Percentiles rank a stretch among this genome's conserved stretches.
Conservation (phyloP, 257 asterid species). For the Solanum chmielewskii region DNA sequence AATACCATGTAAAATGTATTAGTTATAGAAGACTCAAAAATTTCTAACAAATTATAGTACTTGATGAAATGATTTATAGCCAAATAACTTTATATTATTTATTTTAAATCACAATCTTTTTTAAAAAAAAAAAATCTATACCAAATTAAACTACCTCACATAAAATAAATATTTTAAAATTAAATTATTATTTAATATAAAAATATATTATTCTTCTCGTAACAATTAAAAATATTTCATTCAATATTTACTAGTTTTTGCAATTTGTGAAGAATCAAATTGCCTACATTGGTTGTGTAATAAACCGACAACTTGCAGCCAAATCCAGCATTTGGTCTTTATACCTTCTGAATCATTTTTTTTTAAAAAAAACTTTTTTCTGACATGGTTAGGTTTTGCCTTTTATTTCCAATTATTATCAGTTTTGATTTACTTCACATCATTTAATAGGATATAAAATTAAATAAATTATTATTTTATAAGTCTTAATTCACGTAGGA, state of each 20-base stretch:
- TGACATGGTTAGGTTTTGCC: not conserved
- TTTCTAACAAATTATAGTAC: no score
- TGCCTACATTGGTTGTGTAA: not conserved
- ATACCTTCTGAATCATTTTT: not conserved
- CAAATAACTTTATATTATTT: no score
- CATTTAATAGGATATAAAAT: not conserved
- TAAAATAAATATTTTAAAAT: no score
- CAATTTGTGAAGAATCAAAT: not conserved
- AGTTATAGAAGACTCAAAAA: no score
- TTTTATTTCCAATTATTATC: not conserved
- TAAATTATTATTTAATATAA: no score
- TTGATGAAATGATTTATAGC: no score
- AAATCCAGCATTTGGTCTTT: not conserved
- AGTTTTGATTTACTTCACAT: not conserved
- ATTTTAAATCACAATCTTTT: no score
- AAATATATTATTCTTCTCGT: no score
- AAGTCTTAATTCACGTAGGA: not conserved
- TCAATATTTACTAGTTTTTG: not conserved
- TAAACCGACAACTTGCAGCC: not conserved
- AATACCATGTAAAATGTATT: no score
- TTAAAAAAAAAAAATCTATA: fast-evolving
- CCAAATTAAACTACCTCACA: fast-evolving
- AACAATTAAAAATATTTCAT: not conserved
- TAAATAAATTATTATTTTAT: no score
- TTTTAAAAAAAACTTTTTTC: not conserved